Evolutionary conservation across 2,329 filamentous ascomycete genomes (phyloP), one percentile per base, ranked within the genome.

Genomic region (Lecanicillium sp.): DNA sequence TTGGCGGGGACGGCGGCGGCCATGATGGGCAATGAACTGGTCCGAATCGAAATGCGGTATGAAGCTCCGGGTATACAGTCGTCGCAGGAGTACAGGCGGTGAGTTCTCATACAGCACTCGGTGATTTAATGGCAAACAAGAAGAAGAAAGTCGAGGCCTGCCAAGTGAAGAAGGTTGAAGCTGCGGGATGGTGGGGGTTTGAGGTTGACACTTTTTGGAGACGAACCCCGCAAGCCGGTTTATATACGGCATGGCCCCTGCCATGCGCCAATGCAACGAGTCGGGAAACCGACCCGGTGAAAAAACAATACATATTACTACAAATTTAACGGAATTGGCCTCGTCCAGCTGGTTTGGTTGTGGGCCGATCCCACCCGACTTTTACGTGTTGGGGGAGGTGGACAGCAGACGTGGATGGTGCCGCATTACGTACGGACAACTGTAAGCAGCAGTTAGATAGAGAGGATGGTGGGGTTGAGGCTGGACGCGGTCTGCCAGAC

Each of bases 1-100:
- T 51, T 54, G 14, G 51, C 45, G 27, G 54, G 51, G 41, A 41
- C 30, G 44, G 24, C 24, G 36, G 48, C 9, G 44, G 41, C 41
- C 49, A 49, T 51, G 48, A 40, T 19, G 38, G 23, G 46, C 50
- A 40, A 35, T 19, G n/a, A 9, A 39, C 15, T 32, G 33, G 15
- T 27, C 29, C 46, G 30, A 41, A 54, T 56, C 47, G 30, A 41
- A 9, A 46, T 24, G 23, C 17, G 38, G 35, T 45, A 37, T 19
- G 44, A 45, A 42, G 41, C 30, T 12, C 24, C 51, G 47, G 46
- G 48, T 48, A 40, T 51, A 38, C 9, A 19, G 7, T 29, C 21
- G 37, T 32, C 33, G 14, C n/a, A 20, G 21, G 9, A 21, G 6
- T 27, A n/a, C n/a, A 7, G 6, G 14, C 11, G n/a, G 21, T 38